phyloP scores from a whole-genome alignment of 768 basidiomycete genomes.

The Hypholoma sublateritium region DNA sequence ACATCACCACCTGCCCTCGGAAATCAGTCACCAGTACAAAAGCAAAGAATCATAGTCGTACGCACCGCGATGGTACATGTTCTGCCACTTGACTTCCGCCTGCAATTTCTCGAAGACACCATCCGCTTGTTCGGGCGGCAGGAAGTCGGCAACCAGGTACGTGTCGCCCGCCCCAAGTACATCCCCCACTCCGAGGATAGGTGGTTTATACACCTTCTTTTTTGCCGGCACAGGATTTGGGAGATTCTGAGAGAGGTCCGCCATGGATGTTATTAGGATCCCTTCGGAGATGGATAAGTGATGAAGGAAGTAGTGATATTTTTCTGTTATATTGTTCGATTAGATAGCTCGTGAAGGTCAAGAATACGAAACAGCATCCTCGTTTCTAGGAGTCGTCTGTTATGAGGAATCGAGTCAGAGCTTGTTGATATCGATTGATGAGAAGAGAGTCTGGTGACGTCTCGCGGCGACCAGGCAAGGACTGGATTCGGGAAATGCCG shows the following conservation, averaged over 20 bases:
- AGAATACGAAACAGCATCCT: no score
- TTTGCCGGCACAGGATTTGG: background rate
- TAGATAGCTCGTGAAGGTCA: no score
- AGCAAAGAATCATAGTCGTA: background rate
- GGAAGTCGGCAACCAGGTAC: constrained; percentile 53
- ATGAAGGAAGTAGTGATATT: no score
- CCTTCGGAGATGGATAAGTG: no score
- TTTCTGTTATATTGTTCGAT: no score
- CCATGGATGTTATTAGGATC: no score
- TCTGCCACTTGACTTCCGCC: constrained; percentile 69
- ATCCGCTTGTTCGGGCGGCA: constrained; percentile 55
- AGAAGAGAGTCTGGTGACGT: no score
- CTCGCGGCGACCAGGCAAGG: no score
- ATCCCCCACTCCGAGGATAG: constrained; percentile 24
- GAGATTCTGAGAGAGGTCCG: background rate
- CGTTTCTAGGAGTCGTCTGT: no score
- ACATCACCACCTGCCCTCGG: constrained; percentile 58
- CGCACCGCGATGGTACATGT: constrained; percentile 76
- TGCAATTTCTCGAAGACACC: constrained; percentile 57
- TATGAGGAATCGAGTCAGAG: no score
- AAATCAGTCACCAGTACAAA: constrained; percentile 1
- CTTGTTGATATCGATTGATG: no score
- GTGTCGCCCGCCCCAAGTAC: constrained; percentile 68
- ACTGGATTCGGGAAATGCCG: no score
- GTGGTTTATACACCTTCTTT: background rate